Evolutionary conservation across 2,329 filamentous ascomycete genomes (phyloP), one percentile per base, ranked within the genome.

Genomic region (Trichocomaceae sp.): DNA sequence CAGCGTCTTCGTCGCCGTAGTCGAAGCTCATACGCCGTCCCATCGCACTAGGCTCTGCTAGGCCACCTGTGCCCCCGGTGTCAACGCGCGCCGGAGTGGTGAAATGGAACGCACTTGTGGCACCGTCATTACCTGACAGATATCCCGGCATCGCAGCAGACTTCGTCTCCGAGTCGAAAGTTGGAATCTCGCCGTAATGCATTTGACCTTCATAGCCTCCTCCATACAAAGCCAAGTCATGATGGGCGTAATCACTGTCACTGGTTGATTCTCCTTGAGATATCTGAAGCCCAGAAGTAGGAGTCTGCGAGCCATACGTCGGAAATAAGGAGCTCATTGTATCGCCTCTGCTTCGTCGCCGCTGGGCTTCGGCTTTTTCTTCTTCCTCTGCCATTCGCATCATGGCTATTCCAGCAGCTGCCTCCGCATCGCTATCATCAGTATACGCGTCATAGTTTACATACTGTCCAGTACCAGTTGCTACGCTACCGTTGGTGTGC

Each of bases 401-500:
- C 61, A 90, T 90, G 66, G 88, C 82, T 50, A 95, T 75, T 15
- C 93, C 92, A 57, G 89, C 89, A 39, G 87, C 85, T 19, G 87
- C 92, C 69, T 96, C 92, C 0, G 87, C 84, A 66, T 97, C 92
- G 65, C 90, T 95, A 49, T 95, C 90, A 53, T 92, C 87, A 59
- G 78, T 77, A 61, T 79, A 79, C 5, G 74, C 73, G 57, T 72
- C 73, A 56, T 77, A 75, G 57, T 76, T 75, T 39, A 75, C 69
- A 56, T 74, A 72, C 50, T 76, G 67, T 52, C 74, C 72, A 1
- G 70, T 67, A 3, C 70, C 73, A 4, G 75, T 76, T 4, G 73
- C 64, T 59, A 73, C 66, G 65, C 76, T 71, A 8, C 69, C 70
- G 61, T 84, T 82, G 1, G 74, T 72, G 54, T 77, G 74, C 0